phyloP scores from a whole-genome alignment of 306 rosid species.

The Rubus parviflorus region DNA sequence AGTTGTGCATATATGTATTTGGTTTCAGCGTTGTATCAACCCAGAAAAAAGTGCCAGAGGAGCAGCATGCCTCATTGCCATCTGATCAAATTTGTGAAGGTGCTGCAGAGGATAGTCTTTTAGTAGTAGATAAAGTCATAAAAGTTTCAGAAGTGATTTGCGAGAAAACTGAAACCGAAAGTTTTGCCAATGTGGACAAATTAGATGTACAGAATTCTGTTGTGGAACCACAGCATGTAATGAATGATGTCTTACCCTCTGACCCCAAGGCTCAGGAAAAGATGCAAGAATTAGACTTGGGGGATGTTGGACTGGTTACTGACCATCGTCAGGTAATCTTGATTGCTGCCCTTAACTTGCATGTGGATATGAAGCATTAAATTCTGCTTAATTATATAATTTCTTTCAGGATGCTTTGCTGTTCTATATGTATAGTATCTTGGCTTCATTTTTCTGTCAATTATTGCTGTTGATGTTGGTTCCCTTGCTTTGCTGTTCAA shows the following conservation, averaged over 20 bases:
- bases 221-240: constrained; percentile 30
- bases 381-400: not conserved
- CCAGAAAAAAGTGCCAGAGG: constrained; percentile 35
- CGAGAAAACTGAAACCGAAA: constrained; percentile 42
- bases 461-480: not conserved
- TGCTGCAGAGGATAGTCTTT: constrained; percentile 46
- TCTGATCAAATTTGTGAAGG: constrained; percentile 46
- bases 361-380: not conserved
- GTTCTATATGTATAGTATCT: not conserved
- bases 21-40: constrained; percentile 53
- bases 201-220: constrained; percentile 25
- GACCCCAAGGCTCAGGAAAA: constrained; percentile 35
- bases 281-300: constrained; percentile 31
- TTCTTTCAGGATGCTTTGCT: not conserved
- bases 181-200: constrained; percentile 26
- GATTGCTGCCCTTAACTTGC: constrained; percentile 11
- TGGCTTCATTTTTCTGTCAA: not conserved
- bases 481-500: not conserved
- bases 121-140: constrained; percentile 62
- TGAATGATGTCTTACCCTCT: constrained; percentile 34
- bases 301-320: constrained; percentile 35
- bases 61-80: constrained; percentile 36
- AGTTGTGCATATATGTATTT: not conserved
- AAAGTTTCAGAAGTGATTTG: constrained; percentile 59
- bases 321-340: constrained; percentile 40